Evolutionary conservation across 345 rosid species (phyloP).

Genomic region (Eucalyptus coolabah): DNA sequence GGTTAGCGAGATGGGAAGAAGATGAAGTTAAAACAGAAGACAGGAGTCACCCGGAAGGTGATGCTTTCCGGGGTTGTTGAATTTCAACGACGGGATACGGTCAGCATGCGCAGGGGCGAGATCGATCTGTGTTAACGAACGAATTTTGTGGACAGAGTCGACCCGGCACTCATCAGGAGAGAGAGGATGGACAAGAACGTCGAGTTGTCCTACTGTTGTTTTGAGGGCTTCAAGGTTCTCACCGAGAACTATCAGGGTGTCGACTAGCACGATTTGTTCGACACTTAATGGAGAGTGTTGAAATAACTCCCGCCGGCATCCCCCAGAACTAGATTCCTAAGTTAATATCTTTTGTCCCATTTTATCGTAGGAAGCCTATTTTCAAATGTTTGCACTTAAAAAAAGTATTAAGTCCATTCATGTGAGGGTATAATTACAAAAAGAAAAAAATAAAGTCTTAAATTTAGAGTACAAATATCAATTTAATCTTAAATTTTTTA

Average conservation of each 20-base stretch:
- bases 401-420: no score
- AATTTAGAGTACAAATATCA: no score
- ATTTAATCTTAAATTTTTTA: no score
- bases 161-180: background rate
- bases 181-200: conserved; percentile 20
- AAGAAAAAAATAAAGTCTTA: no score
- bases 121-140: conserved; percentile 9
- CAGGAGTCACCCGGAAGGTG: background rate
- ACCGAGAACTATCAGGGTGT: conserved; percentile 9
- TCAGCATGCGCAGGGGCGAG: conserved; percentile 23
- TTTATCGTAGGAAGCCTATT: background rate
- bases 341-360: background rate
- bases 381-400: background rate
- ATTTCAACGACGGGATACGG: conserved; percentile 24
- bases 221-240: conserved; percentile 15
- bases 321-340: conserved; percentile 21
- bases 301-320: conserved; percentile 21
- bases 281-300: background rate
- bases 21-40: background rate
- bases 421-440: background rate
- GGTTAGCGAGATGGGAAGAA: conserved; percentile 4
- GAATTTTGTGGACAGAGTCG: conserved; percentile 12
- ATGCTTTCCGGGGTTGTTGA: conserved; percentile 21
- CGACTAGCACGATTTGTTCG: background rate
- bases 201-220: conserved; percentile 11